A percentile compares a stretch with the other conserved stretches of the same genome.
Evolutionary conservation across 176 grass and related monocot genomes (phyloP).

Genomic region (Carex littledalei): DNA sequence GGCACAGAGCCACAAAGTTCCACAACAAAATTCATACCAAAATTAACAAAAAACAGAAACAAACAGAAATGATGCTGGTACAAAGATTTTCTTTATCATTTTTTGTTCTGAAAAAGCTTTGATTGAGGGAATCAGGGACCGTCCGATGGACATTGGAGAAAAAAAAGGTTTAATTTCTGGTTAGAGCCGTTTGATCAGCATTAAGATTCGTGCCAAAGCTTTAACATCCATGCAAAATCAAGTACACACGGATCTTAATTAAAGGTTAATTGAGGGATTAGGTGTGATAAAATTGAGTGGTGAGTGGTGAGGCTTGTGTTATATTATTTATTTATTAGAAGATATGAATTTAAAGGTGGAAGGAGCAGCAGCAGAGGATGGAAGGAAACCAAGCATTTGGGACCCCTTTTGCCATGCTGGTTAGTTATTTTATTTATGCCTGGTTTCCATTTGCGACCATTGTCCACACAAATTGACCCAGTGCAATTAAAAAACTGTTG

Average conservation of each 20-base stretch:
- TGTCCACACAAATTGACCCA: neutral
- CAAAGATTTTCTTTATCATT: neutral
- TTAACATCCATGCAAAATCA: no score
- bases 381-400: slow-evolving; percentile 77
- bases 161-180: no score
- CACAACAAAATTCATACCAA: neutral
- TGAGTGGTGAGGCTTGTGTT: neutral
- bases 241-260: no score
- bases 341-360: slow-evolving; percentile 39
- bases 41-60: neutral
- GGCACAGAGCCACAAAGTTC: neutral
- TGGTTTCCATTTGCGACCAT: no score
- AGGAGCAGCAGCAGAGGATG: slow-evolving; percentile 56
- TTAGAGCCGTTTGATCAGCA: no score
- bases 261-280: neutral
- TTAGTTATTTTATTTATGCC: slow-evolving; percentile 4
- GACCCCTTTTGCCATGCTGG: slow-evolving; percentile 53
- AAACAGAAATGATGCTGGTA: neutral
- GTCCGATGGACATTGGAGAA: no score
- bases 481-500: neutral
- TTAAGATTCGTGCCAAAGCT: no score
- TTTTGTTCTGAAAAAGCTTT: neutral
- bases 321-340: neutral
- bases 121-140: no score
- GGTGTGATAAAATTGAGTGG: neutral